Conservation (phyloP, 1,284 basidiomycete genomes). For the Fomitopsis betulina region DNA sequence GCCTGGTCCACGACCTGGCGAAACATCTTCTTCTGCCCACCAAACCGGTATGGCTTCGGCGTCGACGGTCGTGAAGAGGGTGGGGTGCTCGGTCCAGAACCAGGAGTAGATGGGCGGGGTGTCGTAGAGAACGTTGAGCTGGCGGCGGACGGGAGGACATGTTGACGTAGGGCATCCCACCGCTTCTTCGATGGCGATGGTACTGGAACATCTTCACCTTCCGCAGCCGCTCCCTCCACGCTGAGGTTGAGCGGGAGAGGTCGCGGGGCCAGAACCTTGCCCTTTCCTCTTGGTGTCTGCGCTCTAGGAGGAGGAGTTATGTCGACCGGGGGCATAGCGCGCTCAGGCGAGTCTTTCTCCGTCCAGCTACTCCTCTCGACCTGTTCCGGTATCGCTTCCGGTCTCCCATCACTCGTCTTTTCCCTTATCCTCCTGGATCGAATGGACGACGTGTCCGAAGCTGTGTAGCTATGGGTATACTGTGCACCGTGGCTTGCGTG, state of each 20-base stretch:
- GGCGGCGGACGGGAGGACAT: conserved; percentile 38
- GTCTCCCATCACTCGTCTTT: neutral
- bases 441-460: conserved; percentile 11
- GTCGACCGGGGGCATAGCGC: neutral
- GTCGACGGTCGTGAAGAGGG: conserved; percentile 28
- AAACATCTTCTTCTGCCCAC: conserved; percentile 44
- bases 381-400: neutral
- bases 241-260: conserved; percentile 14
- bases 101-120: conserved; percentile 21
- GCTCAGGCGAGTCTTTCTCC: conserved; percentile 17
- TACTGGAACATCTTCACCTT: conserved; percentile 12
- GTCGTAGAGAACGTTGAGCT: conserved; percentile 11
- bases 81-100: conserved; percentile 20
- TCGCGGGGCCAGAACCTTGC: neutral
- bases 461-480: neutral
- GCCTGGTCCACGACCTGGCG: conserved; percentile 58
- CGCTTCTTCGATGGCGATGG: conserved; percentile 39
- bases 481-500: conserved; percentile 2
- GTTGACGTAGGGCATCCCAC: conserved; percentile 50
- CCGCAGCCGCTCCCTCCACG: neutral
- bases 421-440: neutral
- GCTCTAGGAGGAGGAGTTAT: neutral
- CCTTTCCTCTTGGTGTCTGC: conserved; percentile 3
- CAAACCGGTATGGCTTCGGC: conserved; percentile 51
- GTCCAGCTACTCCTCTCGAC: conserved; percentile 11